Conservation (phyloP, 2,329 filamentous ascomycete species). For the Leptoxyphium fumago region DNA sequence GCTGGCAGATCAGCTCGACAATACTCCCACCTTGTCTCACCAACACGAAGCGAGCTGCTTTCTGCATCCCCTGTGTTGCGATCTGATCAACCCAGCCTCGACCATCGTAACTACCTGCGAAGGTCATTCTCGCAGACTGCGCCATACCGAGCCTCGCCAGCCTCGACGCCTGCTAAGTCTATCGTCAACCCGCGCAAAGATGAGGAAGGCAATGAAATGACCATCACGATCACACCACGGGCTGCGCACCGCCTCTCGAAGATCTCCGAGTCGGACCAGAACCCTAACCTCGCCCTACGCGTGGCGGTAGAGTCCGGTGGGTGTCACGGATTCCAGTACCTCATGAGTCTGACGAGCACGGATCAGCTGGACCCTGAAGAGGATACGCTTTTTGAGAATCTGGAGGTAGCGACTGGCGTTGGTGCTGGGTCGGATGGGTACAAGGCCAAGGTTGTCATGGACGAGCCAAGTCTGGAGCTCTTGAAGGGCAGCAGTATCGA, state of each 20-base stretch:
- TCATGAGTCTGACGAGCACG: slow-evolving; percentile 65
- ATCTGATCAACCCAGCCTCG: no score
- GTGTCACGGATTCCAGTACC: slow-evolving; percentile 95
- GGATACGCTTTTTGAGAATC: slow-evolving; percentile 73
- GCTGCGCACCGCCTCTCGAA: slow-evolving; percentile 61
- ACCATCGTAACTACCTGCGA: no score
- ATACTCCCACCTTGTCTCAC: no score
- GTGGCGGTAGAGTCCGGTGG: slow-evolving; percentile 87
- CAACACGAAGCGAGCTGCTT: no score
- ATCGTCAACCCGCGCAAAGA: slow-evolving; percentile 60
- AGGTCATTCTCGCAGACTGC: not conserved
- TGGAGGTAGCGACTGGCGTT: slow-evolving; percentile 18
- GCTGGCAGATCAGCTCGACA: no score
- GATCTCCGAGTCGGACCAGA: slow-evolving; percentile 39
- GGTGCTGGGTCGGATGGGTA: slow-evolving; percentile 27
- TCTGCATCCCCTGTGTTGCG: no score
- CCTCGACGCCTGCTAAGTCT: slow-evolving; percentile 14
- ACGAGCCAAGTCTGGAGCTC: slow-evolving; percentile 72
- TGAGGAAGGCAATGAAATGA: slow-evolving; percentile 73
- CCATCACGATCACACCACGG: slow-evolving; percentile 67
- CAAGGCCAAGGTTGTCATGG: slow-evolving; percentile 71
- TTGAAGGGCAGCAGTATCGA: slow-evolving; percentile 90
- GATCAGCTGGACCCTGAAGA: slow-evolving; percentile 52
- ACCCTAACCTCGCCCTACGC: slow-evolving; percentile 73
- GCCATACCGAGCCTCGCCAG: not conserved